Base-by-base conservation (phyloP, 2,329 filamentous ascomycete genomes). In the Monilinia aucupariae region DNA sequence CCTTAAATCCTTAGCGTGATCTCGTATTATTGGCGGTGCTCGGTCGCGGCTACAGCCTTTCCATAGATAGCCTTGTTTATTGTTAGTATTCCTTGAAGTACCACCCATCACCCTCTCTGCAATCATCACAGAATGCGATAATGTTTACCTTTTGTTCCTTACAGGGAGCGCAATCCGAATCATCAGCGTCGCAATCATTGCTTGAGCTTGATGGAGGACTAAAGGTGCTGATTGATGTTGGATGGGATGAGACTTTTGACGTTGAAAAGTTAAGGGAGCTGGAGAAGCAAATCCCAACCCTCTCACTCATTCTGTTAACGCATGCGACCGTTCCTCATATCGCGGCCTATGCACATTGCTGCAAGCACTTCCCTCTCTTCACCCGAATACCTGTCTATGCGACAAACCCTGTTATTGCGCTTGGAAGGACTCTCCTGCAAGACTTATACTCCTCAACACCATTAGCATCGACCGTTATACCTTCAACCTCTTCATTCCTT, bases 101-200 rank as follows among this genome's bases (percentile, higher is more conserved):
- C 25, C 20, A 34, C 4, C 25, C 4, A n/a, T n/a, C 17, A 17
- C 10, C 32, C 10, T 17, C 45, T 30, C 8, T 22, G 22, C 17
- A 45, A 15, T 25, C 37, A 25, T 30, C 49, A 49, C 61, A 63
- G 51, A 27, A 63, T 63, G 61, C 43, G 37, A 63, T 63, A 74
- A 99, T 99, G 94, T 97, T 99, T 81, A 96, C 89, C 68, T 97
- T 97, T 78, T 96, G 90, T 72, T 87, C 94, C 53, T 81, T 99
- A 64, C 87, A 96, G 70, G 94, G 94, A 74, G 93, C 94, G 65
- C 91, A 96, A 73, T 92, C 91, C 59, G 85, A 89, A 68, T 94
- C 91, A 53, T 82, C 87, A 64, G 92, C 93, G 50, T 96, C 92
- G 67, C 92, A 97, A 75, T 97, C 94, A n/a, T 85, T 99, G 43